phyloP scores from a whole-genome alignment of 345 rosid species.

The Bruguiera gymnorhiza region DNA sequence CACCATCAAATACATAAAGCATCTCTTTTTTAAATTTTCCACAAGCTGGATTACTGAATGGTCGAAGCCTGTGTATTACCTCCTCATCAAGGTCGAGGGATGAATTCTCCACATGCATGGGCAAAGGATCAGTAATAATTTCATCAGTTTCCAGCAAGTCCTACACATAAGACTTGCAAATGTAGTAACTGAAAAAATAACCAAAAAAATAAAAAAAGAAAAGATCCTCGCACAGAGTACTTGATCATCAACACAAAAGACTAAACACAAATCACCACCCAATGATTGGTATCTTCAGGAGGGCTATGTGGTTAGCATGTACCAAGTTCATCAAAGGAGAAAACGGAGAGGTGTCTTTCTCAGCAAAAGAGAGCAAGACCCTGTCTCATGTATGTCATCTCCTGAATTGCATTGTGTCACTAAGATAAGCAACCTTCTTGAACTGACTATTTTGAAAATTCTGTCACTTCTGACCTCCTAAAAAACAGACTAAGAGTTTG shows the following conservation, averaged over 20 bases:
- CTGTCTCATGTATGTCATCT: too few species aligned
- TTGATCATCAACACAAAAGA: neutral
- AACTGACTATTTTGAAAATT: neutral
- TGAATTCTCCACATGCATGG: constrained; percentile 31
- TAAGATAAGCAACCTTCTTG: neutral
- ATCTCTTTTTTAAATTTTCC: too few species aligned
- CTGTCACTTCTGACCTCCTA: neutral
- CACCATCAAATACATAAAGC: too few species aligned
- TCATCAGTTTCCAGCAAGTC: constrained; percentile 28
- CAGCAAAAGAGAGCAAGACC: too few species aligned
- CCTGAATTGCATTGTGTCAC: too few species aligned
- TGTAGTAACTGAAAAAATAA: constrained; percentile 10
- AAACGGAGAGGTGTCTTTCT: too few species aligned
- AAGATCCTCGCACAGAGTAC: neutral
- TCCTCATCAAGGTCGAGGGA: constrained; percentile 42
- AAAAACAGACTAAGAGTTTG: neutral
- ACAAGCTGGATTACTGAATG: too few species aligned
- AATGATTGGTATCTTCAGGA: too few species aligned
- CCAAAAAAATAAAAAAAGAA: neutral
- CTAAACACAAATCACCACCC: too few species aligned
- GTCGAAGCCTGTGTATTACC: constrained; percentile 25
- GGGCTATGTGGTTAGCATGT: too few species aligned
- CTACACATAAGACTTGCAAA: constrained; percentile 16
- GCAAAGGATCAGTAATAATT: constrained; percentile 24
- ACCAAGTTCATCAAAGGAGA: too few species aligned